These are phyloP conservation scores for Podila verticillata DNA, from an alignment of 192 early-diverging fungal species.

Conservation along the genomic window DNA sequence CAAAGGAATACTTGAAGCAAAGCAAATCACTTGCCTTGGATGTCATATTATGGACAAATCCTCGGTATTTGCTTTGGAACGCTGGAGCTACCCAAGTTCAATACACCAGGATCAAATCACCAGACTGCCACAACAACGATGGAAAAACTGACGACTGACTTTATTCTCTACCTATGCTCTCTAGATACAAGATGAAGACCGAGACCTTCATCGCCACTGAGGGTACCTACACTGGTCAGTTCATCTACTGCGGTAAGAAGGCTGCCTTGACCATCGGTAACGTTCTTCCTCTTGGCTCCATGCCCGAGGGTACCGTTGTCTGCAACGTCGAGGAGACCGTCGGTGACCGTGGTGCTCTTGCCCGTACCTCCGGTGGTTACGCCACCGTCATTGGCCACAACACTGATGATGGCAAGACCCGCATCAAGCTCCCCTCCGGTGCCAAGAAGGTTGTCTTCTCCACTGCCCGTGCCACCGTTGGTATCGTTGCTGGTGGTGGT, in stretches of 20 bases:
- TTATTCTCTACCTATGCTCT: not conserved
- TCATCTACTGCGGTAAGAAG: slow-evolving; percentile 99
- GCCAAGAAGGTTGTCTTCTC: slow-evolving; percentile 96
- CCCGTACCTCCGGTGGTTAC: slow-evolving; percentile 97
- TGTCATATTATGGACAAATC: too few species aligned
- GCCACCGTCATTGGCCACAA: slow-evolving; percentile 99
- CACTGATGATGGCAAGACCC: slow-evolving; percentile 93
- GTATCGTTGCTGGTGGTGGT: slow-evolving; percentile 99
- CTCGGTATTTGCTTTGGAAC: too few species aligned
- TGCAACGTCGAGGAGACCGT: slow-evolving; percentile 94
- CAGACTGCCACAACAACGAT: not conserved
- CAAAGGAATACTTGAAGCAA: too few species aligned
- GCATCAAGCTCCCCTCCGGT: slow-evolving; percentile 98
- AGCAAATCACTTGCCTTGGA: too few species aligned
- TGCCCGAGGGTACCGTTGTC: slow-evolving; percentile 99
- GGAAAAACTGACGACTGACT: not conserved
- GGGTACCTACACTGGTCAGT: slow-evolving; percentile 99
- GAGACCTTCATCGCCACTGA: slow-evolving; percentile 67
- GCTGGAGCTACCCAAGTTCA: too few species aligned
- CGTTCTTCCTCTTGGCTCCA: slow-evolving; percentile 89
- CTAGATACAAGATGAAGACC: slow-evolving; percentile 54
- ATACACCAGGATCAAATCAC: too few species aligned
- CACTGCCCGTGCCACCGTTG: slow-evolving; percentile 93
- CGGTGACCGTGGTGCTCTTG: slow-evolving; percentile 96
- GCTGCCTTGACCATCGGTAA: slow-evolving; percentile 90